phyloP scores from a whole-genome alignment of 75 land plant genomes.

The Adiantum capillusveneris region DNA sequence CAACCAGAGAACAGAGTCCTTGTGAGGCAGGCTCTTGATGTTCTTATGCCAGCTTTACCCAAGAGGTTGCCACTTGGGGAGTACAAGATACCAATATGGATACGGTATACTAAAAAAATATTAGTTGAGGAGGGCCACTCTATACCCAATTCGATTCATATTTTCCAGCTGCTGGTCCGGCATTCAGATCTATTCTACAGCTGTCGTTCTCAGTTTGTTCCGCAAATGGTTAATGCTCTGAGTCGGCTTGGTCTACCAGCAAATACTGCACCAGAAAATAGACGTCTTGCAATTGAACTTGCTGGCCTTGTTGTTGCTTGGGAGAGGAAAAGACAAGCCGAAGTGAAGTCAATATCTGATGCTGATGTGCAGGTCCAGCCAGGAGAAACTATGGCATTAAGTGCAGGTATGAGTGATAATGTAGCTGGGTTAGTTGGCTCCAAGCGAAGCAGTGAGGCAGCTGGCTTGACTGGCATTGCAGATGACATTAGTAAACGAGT shows the following conservation, averaged over 20 bases:
- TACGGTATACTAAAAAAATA: slow-evolving; percentile 95
- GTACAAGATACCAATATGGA: slow-evolving; percentile 90
- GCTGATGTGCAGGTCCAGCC: slow-evolving; percentile 24
- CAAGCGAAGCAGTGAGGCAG: slow-evolving; percentile 53
- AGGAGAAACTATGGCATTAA: slow-evolving; percentile 26
- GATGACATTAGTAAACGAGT: slow-evolving; percentile 81
- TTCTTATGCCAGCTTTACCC: slow-evolving; percentile 97
- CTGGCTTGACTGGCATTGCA: slow-evolving; percentile 28
- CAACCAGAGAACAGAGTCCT: slow-evolving; percentile 94
- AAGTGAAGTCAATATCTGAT: slow-evolving; percentile 52
- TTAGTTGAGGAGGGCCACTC: slow-evolving; percentile 98
- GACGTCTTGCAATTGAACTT: slow-evolving; percentile 97
- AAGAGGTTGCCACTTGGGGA: slow-evolving; percentile 85
- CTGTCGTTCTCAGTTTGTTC: slow-evolving; percentile 97
- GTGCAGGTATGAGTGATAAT: slow-evolving; percentile 28
- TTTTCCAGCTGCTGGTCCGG: slow-evolving; percentile 94
- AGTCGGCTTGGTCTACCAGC: slow-evolving; percentile 93
- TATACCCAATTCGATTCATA: slow-evolving; percentile 91
- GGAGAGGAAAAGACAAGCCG: slow-evolving; percentile 93
- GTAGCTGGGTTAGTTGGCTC: slow-evolving; percentile 14
- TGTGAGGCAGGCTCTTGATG: slow-evolving; percentile 96
- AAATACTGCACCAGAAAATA: slow-evolving; percentile 80
- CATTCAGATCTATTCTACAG: slow-evolving; percentile 94
- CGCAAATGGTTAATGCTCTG: slow-evolving; percentile 98
- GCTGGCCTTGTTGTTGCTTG: slow-evolving; percentile 97